phyloP scores from a whole-genome alignment of 805 yeast species.

The Yamadazyma olivae region DNA sequence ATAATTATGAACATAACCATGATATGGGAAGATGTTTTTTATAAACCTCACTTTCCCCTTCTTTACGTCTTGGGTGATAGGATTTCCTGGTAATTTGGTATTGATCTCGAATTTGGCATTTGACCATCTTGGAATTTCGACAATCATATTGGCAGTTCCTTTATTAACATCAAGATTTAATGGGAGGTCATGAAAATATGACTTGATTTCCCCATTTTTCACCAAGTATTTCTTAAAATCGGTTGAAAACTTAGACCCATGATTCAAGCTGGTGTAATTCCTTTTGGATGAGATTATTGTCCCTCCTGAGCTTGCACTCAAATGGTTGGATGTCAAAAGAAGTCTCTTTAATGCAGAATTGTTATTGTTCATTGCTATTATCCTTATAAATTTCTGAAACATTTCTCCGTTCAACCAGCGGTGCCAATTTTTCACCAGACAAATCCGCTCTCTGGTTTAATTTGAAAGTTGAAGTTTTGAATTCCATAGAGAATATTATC shows the following conservation, averaged over 20 bases:
- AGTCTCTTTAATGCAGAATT: conserved; percentile 1
- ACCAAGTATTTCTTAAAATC: conserved; percentile 44
- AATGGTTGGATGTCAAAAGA: conserved; percentile 5
- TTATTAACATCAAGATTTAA: conserved; percentile 41
- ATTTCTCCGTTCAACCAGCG: background rate
- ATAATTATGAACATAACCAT: conserved; percentile 83
- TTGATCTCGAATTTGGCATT: conserved; percentile 82
- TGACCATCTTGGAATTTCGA: conserved; percentile 61
- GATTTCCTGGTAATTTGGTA: conserved; percentile 57
- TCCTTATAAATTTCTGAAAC: background rate
- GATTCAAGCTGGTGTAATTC: conserved; percentile 8
- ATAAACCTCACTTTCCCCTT: conserved; percentile 75
- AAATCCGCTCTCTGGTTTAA: background rate
- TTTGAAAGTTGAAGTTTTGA: background rate
- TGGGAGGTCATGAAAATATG: conserved; percentile 75
- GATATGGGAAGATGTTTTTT: conserved; percentile 75
- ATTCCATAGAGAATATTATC: background rate
- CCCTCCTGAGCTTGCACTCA: background rate
- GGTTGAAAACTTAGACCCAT: conserved; percentile 35
- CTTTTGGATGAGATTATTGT: background rate
- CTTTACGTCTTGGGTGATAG: conserved; percentile 76
- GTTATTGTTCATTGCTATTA: no score
- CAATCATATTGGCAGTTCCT: conserved; percentile 44
- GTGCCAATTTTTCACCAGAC: background rate
- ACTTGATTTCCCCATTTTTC: conserved; percentile 45